Conservation (phyloP, 805 yeast species). For the Soucietia sequanensis region DNA sequence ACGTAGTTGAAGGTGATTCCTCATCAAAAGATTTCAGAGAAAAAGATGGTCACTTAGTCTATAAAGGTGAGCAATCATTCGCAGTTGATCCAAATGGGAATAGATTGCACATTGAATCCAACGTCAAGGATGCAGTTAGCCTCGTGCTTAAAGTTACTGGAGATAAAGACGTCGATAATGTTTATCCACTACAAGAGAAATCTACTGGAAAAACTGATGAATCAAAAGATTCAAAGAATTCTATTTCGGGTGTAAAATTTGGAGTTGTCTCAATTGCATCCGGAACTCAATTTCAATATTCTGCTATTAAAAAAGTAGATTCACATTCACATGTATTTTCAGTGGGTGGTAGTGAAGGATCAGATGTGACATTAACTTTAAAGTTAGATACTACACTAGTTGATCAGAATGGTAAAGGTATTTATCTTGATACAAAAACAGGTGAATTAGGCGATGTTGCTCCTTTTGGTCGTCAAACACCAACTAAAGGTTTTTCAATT, state of each 20-base stretch:
- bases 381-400: slow-evolving; percentile 24
- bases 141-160: too few relatives aligned
- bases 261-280: slow-evolving; percentile 19
- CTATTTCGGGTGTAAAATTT: slow-evolving; percentile 1
- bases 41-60: slow-evolving; percentile 6
- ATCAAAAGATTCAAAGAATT: too few relatives aligned
- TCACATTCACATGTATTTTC: too few relatives aligned
- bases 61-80: slow-evolving; percentile 4
- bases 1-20: slow-evolving; percentile 1
- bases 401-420: slow-evolving; percentile 31
- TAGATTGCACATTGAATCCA: too few relatives aligned
- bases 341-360: slow-evolving; percentile 33
- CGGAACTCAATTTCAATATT: too few relatives aligned
- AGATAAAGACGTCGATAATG: too few relatives aligned
- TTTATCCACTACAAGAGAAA: too few relatives aligned
- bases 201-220: too few relatives aligned
- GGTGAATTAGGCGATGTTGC: slow-evolving; percentile 34
- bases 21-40: slow-evolving; percentile 7
- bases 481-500: slow-evolving; percentile 41
- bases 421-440: slow-evolving; percentile 24
- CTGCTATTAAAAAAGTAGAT: too few relatives aligned
- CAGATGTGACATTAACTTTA: slow-evolving; percentile 21
- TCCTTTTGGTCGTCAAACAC: slow-evolving; percentile 28
- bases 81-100: too few relatives aligned
- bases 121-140: too few relatives aligned